Conservation (phyloP, 805 yeast species). For the Myxozyma lipomycoides region DNA sequence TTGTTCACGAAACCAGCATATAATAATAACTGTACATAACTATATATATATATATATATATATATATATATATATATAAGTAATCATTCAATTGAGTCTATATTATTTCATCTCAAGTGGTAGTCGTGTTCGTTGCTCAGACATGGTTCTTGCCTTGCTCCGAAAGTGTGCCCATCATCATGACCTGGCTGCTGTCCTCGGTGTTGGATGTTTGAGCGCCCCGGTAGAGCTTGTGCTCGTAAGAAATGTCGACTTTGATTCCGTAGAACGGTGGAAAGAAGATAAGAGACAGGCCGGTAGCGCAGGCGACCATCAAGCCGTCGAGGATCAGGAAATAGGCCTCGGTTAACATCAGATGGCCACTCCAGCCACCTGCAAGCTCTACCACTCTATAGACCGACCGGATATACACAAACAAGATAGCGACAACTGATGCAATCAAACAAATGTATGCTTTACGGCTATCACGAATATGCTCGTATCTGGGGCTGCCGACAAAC, state of each 20-base stretch:
- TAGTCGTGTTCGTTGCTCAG: no score
- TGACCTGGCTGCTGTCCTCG: neutral
- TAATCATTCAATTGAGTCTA: no score
- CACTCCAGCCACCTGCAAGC: constrained; percentile 59
- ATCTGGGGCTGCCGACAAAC: constrained; percentile 8
- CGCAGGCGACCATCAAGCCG: constrained; percentile 51
- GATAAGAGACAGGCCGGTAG: constrained; percentile 26
- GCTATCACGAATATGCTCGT: constrained; percentile 10
- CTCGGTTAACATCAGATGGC: constrained; percentile 55
- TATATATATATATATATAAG: no score
- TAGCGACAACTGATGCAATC: constrained; percentile 4
- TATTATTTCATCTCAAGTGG: no score
- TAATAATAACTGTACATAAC: no score
- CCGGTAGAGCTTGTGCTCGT: neutral
- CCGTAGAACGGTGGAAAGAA: constrained; percentile 15
- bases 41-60: no score
- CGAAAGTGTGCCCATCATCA: no score
- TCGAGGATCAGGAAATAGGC: constrained; percentile 53
- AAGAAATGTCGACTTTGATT: constrained; percentile 5
- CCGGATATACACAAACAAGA: constrained; percentile 52
- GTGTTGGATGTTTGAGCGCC: no score
- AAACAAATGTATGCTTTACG: constrained; percentile 1
- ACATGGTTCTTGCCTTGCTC: no score
- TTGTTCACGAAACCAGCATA: no score
- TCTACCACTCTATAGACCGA: constrained; percentile 68